A percentile compares a stretch with the other conserved stretches of the same genome.
Evolutionary conservation across 257 asterid species (phyloP).

Genomic region (Echium plantagineum): DNA sequence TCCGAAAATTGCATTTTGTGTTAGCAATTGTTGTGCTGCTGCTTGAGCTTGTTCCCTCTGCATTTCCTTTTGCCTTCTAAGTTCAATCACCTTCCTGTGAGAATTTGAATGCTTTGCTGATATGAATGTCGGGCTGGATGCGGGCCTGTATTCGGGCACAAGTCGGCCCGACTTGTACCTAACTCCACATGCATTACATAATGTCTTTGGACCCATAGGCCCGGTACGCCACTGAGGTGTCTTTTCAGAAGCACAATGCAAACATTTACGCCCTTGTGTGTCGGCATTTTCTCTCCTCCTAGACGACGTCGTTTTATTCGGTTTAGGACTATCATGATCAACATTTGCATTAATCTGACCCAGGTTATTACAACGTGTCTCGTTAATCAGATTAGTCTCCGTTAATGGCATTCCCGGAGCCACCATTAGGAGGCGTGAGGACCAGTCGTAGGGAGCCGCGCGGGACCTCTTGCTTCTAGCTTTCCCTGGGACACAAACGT

Average conservation of each 20-base stretch:
- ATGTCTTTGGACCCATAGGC: slow-evolving; percentile 89
- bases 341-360: not conserved
- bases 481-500: slow-evolving; percentile 77
- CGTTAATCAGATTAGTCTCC: slow-evolving; percentile 6
- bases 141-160: slow-evolving; percentile 97
- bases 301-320: slow-evolving; percentile 18
- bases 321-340: slow-evolving; percentile 3
- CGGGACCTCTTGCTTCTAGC: slow-evolving; percentile 99
- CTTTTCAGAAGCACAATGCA: slow-evolving; percentile 90
- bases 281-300: slow-evolving; percentile 34
- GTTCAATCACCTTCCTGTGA: slow-evolving; percentile 93
- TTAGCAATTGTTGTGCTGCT: slow-evolving; percentile 39
- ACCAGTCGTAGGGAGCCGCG: slow-evolving; percentile 91
- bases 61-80: slow-evolving; percentile 77
- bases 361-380: not conserved
- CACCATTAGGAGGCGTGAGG: slow-evolving; percentile 69
- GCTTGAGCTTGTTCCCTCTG: slow-evolving; percentile 37
- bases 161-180: slow-evolving; percentile 91
- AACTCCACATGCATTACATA: slow-evolving; percentile 98
- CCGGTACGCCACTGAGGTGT: slow-evolving; percentile 99
- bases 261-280: slow-evolving; percentile 60
- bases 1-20: slow-evolving; percentile 56
- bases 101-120: slow-evolving; percentile 83
- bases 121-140: slow-evolving; percentile 80
- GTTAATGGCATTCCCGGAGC: slow-evolving; percentile 29